Evolutionary conservation across 495 filamentous ascomycete species (phyloP), one percentile per base, ranked within the genome.

Genomic region (Staphylotrichum tortipilum): DNA sequence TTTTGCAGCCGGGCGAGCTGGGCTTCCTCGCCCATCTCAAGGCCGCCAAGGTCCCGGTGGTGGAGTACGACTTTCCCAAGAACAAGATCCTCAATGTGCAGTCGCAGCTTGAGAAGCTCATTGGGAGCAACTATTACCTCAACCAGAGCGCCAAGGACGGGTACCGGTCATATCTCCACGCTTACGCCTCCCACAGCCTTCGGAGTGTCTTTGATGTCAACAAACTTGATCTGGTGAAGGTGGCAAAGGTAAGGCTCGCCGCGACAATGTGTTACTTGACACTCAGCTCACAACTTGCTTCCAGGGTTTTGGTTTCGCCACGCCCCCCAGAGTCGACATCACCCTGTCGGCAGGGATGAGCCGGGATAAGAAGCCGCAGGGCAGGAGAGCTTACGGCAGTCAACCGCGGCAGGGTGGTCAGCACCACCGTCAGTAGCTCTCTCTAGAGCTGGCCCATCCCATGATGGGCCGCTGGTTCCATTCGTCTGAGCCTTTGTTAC

Each of bases 41-140:
- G 69, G 87, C 91, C 44, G 89, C 91, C 23, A 78, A 87, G 44
- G 88, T 97, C 0, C 92, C 92, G 0, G 84, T 98, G 3, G 87
- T 95, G 10, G 92, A 98, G 68, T 96, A 94, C 54, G 91, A 95
- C 54, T 92, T 98, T 62, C 91, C 91, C 8, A 74, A 77, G 40
- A 89, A 86, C 70, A 94, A 94, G 76, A 86, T 98, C 52, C 75
- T 88, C 44, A 92, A 95, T 56, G 85, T 97, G n/a, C 89, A 96
- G 61, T 86, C 83, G 9, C 94, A 97, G 66, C 78, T 97, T 3
- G 91, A 97, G 76, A 89, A 89, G 63, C 76, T 96, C 43, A 94
- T 98, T 53, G 78, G 81, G 11, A 83, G 90, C 63, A 96, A 98
- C 66, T 98, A 96, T 73, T 96, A 95, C 63, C 74, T 98, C 23